Base-by-base conservation (phyloP, 148 eudicot species). In the Fagopyrum tataricum region DNA sequence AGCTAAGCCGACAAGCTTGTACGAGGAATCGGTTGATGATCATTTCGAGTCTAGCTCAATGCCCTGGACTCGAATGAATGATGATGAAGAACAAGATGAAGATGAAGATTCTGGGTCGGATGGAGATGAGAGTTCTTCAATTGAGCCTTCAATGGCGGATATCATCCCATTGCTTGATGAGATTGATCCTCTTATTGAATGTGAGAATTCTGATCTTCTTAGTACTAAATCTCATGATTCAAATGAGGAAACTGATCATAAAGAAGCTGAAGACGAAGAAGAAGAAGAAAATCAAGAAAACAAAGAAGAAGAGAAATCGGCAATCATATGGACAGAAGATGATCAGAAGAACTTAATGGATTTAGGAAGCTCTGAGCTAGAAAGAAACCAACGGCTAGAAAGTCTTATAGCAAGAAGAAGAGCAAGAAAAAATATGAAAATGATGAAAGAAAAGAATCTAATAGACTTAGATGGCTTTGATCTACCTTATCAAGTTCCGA, bases 321-420 rank as follows among this genome's bases (percentile, higher is more conserved):
- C 79, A n/a, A 86, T 90, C 48, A 72, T 67, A 72, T 90, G 96
- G 96, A 90, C 96, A 6, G 96, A 88, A 69, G 87, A 85, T 75
- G 96, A 88, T 77, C 87, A 86, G 72, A 90, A 88, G 85, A 90
- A 90, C 81, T 86, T 90, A 64, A 90, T 86, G 92, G 90, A 90
- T 64, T 72, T 90, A 56, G 92, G 96, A 58, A 88, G 78, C 53
- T 90, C 96, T 24, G 96, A 88, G 62, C 67, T 88, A 67, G 96
- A 90, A 83, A 81, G 90, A 72, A 88, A 90, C 61, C 89, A 78
- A 23, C 88, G 96, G 44, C 76, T 90, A 55, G 96, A 90, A 82
- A 88, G 81, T 77, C 83, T 90, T 46, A 90, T 90, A 74, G 82
- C 87, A 18, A 84, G 96, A 76, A 76, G 92, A 81, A 82, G 92